phyloP scores from a whole-genome alignment of 768 basidiomycete species.

The Candolleomyces efflorescens region DNA sequence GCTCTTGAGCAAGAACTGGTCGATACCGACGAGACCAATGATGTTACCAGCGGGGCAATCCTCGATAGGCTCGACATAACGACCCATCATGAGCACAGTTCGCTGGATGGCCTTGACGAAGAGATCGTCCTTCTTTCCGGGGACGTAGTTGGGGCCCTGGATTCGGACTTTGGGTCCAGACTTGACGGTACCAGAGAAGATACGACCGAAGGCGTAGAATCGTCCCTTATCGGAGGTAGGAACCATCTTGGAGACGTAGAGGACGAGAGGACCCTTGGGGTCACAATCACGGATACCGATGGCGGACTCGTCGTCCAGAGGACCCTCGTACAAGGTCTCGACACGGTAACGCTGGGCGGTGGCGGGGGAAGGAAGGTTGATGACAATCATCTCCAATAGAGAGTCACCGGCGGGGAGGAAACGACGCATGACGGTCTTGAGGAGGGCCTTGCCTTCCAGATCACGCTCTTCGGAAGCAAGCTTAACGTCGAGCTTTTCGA shows the following conservation, averaged over 20 bases:
- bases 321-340: constrained; percentile 99
- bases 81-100: constrained; percentile 99
- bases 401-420: constrained; percentile 99
- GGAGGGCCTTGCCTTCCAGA: constrained; percentile 90
- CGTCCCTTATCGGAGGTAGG: constrained; percentile 99
- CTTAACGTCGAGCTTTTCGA: constrained; percentile 95
- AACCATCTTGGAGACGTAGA: constrained; percentile 99
- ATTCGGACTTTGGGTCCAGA: constrained; percentile 99
- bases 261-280: constrained; percentile 91
- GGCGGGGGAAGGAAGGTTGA: constrained; percentile 95
- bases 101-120: constrained; percentile 98
- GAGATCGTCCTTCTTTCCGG: constrained; percentile 97
- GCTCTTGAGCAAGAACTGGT: constrained; percentile 99
- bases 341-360: constrained; percentile 99
- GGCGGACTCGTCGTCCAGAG: constrained; percentile 99
- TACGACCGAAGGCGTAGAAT: constrained; percentile 99
- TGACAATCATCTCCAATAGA: constrained; percentile 99
- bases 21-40: constrained; percentile 97
- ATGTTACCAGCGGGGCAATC: constrained; percentile 99
- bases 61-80: constrained; percentile 96
- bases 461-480: constrained; percentile 87
- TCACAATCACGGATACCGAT: constrained; percentile 98
- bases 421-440: constrained; percentile 98
- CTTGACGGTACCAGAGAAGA: constrained; percentile 97
- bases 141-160: constrained; percentile 97